Base-by-base conservation (phyloP, 345 rosid genomes). In the Ceriops zippeliana region DNA sequence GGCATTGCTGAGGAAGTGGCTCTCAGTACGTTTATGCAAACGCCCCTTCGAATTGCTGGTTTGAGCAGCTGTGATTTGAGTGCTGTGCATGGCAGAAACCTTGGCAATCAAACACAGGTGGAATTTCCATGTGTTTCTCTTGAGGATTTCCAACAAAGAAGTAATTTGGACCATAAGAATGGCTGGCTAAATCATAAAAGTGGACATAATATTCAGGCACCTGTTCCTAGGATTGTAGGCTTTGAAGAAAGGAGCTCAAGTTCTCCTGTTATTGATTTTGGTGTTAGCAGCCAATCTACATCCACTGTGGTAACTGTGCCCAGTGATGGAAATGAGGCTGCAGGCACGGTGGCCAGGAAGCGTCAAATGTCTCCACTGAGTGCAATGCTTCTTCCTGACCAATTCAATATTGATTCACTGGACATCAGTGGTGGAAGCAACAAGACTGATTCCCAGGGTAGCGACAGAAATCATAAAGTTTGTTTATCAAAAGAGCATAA, bases 61-160 rank as follows among this genome's bases (percentile, higher is more conserved):
- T 19, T 73, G 56, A 61, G 71, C 11, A 46, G 42, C 63, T 75
- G 78, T 53, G 81, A 42, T 61, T 69, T 72, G 76, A 73, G 68
- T 74, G 58, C 72, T 58, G 71, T 66, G 49, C 74, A 74, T 58
- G 76, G 69, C 32, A 66, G 77, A 51, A 61, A 63, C 47, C 69
- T 38, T 78, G 72, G 80, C 57, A 71, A 52, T 69, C 70, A 67
- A 70, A 70, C 21, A 65, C 82, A 71, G 58, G 63, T 71, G 72
- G 74, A 73, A 37, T 57, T 61, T 19, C 63, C 58, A 21, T 61
- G 76, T 62, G 28, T 58, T 37, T 67, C 76, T 53, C 16, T 53
- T 73, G 71, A 28, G 60, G 71, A 67, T 62, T 19, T 35, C 63
- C 68, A 73, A 5, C 67, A 42, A 67, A 67, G 62, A 67, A 60